phyloP scores from a whole-genome alignment of 164 flowering plant species.

The Berberis vulgaris region DNA sequence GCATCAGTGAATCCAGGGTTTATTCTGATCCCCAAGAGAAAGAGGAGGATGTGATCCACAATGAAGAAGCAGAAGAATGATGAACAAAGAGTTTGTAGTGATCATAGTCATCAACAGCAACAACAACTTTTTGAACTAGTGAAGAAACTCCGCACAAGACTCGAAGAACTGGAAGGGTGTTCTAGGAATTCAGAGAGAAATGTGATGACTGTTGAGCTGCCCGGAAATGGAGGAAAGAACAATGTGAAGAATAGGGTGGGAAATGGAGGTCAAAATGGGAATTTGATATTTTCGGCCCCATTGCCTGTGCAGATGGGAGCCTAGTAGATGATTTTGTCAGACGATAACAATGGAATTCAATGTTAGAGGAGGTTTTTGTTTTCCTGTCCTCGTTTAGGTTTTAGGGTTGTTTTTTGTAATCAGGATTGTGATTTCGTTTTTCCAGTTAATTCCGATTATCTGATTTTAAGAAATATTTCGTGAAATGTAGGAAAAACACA shows the following conservation, averaged over 20 bases:
- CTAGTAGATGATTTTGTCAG: conserved; percentile 8
- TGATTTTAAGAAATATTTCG: too few species aligned
- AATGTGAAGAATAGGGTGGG: conserved; percentile 14
- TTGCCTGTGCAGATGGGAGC: conserved; percentile 60
- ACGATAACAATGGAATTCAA: not conserved
- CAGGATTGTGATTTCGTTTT: too few species aligned
- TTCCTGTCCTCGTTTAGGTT: not conserved
- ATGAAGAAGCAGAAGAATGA: not conserved
- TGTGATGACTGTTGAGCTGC: conserved; percentile 5
- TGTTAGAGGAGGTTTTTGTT: not conserved
- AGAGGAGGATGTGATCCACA: not conserved
- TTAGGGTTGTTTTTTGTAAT: not conserved
- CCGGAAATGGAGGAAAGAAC: conserved; percentile 18
- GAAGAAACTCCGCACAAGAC: conserved; percentile 9
- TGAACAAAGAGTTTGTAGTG: conserved; percentile 15
- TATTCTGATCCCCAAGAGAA: conserved; percentile 6
- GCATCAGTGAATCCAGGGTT: conserved; percentile 9
- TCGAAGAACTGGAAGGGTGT: conserved; percentile 19
- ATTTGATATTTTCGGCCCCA: conserved; percentile 45
- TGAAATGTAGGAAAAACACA: too few species aligned
- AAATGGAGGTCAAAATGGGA: conserved; percentile 15
- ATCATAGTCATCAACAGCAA: conserved; percentile 19
- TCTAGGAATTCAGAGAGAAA: conserved; percentile 16
- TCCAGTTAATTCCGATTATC: too few species aligned
- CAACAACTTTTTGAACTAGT: conserved; percentile 6